phyloP scores from a whole-genome alignment of 2,329 filamentous ascomycete genomes.

The Arthroderma uncinatum region DNA sequence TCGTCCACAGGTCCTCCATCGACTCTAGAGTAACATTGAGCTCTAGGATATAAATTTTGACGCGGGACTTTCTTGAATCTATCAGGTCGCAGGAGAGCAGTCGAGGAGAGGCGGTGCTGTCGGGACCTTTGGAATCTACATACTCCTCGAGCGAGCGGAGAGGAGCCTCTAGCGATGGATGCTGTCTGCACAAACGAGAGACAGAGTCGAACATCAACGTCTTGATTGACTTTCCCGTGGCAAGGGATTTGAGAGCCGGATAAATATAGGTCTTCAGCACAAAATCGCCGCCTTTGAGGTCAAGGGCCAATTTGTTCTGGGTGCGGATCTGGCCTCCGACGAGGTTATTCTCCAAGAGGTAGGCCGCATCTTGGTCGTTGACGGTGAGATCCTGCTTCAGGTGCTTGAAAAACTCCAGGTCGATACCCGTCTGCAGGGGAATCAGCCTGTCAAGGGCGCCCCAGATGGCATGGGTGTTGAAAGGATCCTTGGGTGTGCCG shows the following conservation, averaged over 20 bases:
- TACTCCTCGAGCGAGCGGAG: constrained; percentile 3
- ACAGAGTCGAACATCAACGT: constrained; percentile 7
- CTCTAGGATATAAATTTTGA: constrained; percentile 17
- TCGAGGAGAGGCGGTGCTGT: background rate
- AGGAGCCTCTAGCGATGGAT: constrained; percentile 4
- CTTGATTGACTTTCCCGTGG: constrained; percentile 8
- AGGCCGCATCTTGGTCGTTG: constrained; percentile 7
- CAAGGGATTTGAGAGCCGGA: constrained; percentile 13
- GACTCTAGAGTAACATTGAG: constrained; percentile 13
- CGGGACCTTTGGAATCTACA: background rate
- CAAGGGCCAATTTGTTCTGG: constrained; percentile 16
- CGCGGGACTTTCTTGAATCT: constrained; percentile 11
- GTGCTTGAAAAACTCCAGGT: constrained; percentile 8
- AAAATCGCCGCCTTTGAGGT: constrained; percentile 10
- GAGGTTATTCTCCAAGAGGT: constrained; percentile 1
- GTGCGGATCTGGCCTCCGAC: constrained; percentile 10
- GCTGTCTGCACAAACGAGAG: background rate
- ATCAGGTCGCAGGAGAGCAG: constrained; percentile 17
- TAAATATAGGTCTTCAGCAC: constrained; percentile 18
- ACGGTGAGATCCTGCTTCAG: constrained; percentile 2
- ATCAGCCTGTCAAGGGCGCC: constrained; percentile 6
- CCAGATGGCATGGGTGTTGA: constrained; percentile 6
- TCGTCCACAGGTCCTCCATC: constrained; percentile 16
- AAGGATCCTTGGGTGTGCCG: constrained; percentile 8
- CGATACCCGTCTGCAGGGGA: background rate